These are phyloP conservation scores for Fomitopsis serialis DNA, from an alignment of 768 basidiomycete genomes.

Conservation along the genomic window DNA sequence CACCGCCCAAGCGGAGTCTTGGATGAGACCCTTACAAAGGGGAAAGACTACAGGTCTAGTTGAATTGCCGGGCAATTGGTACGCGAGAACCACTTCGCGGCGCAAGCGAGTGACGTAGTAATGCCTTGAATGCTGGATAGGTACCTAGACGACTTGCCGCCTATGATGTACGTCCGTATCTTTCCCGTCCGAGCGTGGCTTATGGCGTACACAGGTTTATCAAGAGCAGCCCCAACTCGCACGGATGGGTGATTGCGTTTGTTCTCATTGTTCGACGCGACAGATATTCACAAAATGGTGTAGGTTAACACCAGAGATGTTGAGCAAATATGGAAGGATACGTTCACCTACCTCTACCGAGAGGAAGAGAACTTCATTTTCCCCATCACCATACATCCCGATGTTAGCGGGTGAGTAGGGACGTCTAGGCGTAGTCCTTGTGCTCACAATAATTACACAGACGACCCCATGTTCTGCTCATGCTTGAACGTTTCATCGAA, in stretches of 20 bases:
- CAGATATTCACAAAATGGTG: background rate
- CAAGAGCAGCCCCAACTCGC: constrained; percentile 60
- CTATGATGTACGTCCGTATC: constrained; percentile 48
- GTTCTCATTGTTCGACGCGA: background rate
- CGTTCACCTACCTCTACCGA: constrained; percentile 62
- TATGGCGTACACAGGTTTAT: constrained; percentile 47
- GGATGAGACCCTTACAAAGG: constrained; percentile 70
- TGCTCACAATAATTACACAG: constrained; percentile 22
- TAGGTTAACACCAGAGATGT: constrained; percentile 63
- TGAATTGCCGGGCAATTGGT: constrained; percentile 71
- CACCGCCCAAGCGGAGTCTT: constrained; percentile 45
- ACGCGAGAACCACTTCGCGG: background rate
- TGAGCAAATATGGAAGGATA: constrained; percentile 74
- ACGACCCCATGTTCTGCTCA: constrained; percentile 65
- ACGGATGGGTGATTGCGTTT: constrained; percentile 51
- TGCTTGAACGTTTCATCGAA: constrained; percentile 73
- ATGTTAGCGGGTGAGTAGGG: constrained; percentile 56
- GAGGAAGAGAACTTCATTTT: constrained; percentile 66
- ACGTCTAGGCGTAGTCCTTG: background rate
- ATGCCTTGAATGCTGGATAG: no score
- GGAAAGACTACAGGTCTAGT: constrained; percentile 62
- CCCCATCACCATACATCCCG: constrained; percentile 75
- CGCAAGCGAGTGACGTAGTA: background rate
- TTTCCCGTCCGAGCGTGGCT: background rate
- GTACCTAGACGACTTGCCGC: constrained; percentile 71